These are phyloP conservation scores for Glaciozyma martinii DNA, from an alignment of 768 basidiomycete species.

Conservation along the genomic window DNA sequence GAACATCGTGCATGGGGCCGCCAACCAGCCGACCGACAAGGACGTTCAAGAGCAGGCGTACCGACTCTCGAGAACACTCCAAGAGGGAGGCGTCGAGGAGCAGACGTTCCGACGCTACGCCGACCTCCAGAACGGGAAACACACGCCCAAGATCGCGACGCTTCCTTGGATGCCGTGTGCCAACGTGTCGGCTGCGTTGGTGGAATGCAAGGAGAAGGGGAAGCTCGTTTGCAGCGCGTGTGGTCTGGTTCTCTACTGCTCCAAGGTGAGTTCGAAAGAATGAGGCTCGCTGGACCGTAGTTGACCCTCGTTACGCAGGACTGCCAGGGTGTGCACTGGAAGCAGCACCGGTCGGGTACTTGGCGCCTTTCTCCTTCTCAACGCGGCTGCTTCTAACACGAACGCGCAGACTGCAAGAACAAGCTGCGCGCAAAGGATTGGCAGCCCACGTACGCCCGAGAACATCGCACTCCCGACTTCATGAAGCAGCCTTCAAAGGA, in stretches of 20 bases:
- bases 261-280: background rate
- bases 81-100: no score
- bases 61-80: no score
- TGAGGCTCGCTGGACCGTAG: background rate
- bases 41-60: no score
- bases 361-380: background rate
- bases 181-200: background rate
- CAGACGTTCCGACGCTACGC: no score
- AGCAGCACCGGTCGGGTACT: background rate
- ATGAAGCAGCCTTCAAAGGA: background rate
- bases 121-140: no score
- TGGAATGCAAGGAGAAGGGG: background rate
- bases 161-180: background rate
- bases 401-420: background rate
- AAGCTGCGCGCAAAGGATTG: background rate
- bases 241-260: background rate
- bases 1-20: no score
- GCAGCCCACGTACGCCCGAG: background rate
- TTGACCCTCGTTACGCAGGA: background rate
- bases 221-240: background rate
- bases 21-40: no score
- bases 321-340: background rate
- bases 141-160: no score
- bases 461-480: background rate
- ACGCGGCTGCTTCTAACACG: background rate